A percentile compares a stretch with the other conserved stretches of the same genome.
phyloP scores from a whole-genome alignment of 2,329 filamentous ascomycete genomes.

The Penicillium rolfsii region DNA sequence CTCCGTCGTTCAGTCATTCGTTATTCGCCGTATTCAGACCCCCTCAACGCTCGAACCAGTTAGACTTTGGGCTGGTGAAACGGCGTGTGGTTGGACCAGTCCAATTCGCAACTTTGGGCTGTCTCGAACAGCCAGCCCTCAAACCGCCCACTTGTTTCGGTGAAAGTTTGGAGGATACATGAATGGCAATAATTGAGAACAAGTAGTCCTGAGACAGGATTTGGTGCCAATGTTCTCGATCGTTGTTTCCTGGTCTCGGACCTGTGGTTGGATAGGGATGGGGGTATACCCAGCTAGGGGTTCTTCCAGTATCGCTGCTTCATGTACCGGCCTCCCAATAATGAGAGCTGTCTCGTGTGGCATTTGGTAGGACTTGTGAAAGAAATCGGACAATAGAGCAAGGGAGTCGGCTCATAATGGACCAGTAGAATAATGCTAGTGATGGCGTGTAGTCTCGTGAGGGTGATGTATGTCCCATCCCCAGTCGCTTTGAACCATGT shows the following conservation, averaged over 20 bases:
- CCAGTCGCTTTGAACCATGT: background rate
- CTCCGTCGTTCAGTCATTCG: background rate
- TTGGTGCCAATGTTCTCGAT: background rate
- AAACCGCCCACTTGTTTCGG: conserved; percentile 3
- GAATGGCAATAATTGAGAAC: background rate
- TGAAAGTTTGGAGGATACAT: background rate
- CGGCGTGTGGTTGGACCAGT: conserved; percentile 15
- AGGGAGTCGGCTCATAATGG: background rate
- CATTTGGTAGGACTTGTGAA: background rate
- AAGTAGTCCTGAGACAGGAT: background rate
- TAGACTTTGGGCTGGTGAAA: conserved; percentile 10
- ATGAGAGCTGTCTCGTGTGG: background rate
- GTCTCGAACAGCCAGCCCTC: background rate
- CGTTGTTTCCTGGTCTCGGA: background rate
- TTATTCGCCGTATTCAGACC: background rate
- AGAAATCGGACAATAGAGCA: background rate
- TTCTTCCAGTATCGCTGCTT: background rate
- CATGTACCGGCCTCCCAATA: background rate
- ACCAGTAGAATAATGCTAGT: background rate
- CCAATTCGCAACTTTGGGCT: background rate
- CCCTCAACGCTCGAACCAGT: background rate
- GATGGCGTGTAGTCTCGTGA: background rate
- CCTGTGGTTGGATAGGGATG: background rate
- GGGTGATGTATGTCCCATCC: background rate
- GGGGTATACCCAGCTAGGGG: background rate